phyloP scores from a whole-genome alignment of 75 land plant genomes.

The Pseudotsuga menziesii region DNA sequence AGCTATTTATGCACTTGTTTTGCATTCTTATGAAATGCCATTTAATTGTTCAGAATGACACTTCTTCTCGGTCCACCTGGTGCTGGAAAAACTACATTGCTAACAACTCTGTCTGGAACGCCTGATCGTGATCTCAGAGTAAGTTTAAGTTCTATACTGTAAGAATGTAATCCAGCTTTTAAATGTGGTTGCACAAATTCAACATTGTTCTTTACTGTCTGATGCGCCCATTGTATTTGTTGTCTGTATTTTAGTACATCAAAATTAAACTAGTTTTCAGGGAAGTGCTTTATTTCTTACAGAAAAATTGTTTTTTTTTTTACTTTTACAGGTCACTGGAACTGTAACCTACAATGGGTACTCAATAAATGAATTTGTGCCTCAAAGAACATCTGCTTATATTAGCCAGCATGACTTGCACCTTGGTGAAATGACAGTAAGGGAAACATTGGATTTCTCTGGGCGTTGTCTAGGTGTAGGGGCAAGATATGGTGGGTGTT shows the following conservation, averaged over 20 bases:
- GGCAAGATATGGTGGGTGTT: constrained; percentile 47
- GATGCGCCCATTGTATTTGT: no score
- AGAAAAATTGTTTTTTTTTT: no score
- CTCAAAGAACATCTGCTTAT: constrained; percentile 64
- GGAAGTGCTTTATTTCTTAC: no score
- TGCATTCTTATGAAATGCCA: neutral
- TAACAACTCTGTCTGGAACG: constrained; percentile 68
- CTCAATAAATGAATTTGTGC: constrained; percentile 60
- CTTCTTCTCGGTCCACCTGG: constrained; percentile 81
- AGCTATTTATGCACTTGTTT: neutral
- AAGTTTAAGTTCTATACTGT: neutral
- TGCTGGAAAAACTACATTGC: constrained; percentile 74
- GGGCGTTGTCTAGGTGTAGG: constrained; percentile 88
- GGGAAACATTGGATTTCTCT: constrained; percentile 80
- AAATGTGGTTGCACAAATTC: no score
- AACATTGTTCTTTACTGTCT: no score
- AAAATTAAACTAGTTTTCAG: no score
- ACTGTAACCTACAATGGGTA: constrained; percentile 58
- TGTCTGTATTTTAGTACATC: no score
- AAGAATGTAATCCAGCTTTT: no score
- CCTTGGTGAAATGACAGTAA: constrained; percentile 77
- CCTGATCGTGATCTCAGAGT: constrained; percentile 51
- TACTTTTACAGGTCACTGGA: constrained; percentile 34
- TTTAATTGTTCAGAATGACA: constrained; percentile 42
- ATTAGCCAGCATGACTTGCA: constrained; percentile 79